These are phyloP conservation scores for Metschnikowia reukaufii DNA, from an alignment of 805 yeast species.

Conservation along the genomic window DNA sequence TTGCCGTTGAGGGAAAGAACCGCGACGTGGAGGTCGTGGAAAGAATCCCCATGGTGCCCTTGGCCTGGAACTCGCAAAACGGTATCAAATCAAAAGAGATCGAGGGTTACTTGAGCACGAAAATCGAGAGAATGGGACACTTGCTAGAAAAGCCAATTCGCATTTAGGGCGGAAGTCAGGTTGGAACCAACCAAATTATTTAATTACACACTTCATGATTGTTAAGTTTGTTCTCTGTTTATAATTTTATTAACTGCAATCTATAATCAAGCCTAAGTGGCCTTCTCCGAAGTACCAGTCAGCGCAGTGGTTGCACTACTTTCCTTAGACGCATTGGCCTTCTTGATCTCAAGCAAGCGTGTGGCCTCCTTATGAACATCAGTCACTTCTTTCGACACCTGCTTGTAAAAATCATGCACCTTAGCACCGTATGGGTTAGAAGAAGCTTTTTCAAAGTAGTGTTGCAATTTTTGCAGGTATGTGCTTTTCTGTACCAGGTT, in stretches of 20 bases:
- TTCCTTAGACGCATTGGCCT: slow-evolving; percentile 22
- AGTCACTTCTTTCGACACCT: slow-evolving; percentile 52
- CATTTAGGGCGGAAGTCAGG: slow-evolving; percentile 16
- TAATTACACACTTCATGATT: no score
- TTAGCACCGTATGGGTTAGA: slow-evolving; percentile 53
- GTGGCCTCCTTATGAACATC: slow-evolving; percentile 75
- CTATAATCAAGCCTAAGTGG: neutral
- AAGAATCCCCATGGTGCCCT: slow-evolving; percentile 95
- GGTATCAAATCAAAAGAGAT: slow-evolving; percentile 86
- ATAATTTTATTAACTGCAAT: neutral
- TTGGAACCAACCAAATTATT: neutral
- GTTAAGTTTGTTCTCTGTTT: no score
- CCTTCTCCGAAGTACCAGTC: neutral
- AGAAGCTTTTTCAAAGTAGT: slow-evolving; percentile 49
- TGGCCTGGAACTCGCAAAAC: slow-evolving; percentile 68
- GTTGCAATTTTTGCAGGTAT: slow-evolving; percentile 35
- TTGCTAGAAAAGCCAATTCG: slow-evolving; percentile 53
- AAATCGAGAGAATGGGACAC: slow-evolving; percentile 97
- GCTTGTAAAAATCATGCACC: slow-evolving; percentile 60
- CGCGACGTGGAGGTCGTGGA: slow-evolving; percentile 73
- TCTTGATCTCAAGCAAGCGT: slow-evolving; percentile 63
- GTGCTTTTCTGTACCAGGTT: slow-evolving; percentile 33
- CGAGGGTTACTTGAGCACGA: slow-evolving; percentile 90
- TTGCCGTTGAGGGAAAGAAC: slow-evolving; percentile 89
- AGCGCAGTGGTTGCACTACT: neutral